A percentile compares a stretch with the other conserved stretches of the same genome.
Conservation (phyloP, 2,329 filamentous ascomycete genomes). For the Penicillium glabrum region DNA sequence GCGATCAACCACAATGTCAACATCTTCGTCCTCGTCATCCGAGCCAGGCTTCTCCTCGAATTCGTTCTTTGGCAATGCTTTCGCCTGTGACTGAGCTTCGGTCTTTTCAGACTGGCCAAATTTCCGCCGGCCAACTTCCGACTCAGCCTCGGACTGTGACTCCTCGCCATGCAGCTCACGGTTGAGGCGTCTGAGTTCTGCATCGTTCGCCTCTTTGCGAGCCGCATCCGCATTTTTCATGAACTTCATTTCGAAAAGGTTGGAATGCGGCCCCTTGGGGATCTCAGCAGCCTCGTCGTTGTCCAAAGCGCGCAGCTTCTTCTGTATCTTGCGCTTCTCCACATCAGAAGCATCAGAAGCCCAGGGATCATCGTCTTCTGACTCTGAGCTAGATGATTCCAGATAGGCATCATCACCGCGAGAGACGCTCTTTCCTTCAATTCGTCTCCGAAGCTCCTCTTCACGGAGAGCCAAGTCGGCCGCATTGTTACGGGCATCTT, state of each 20-base stretch:
- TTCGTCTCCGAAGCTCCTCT: slow-evolving; percentile 75
- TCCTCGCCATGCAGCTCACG: slow-evolving; percentile 67
- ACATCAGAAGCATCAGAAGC: slow-evolving; percentile 48
- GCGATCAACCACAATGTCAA: slow-evolving; percentile 37
- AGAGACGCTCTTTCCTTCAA: slow-evolving; percentile 69
- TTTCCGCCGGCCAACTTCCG: slow-evolving; percentile 63
- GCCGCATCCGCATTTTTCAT: slow-evolving; percentile 87
- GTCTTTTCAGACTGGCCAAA: slow-evolving; percentile 37
- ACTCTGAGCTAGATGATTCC: slow-evolving; percentile 59
- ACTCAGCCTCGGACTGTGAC: slow-evolving; percentile 53
- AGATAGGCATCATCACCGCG: slow-evolving; percentile 60
- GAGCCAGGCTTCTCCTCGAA: slow-evolving; percentile 62
- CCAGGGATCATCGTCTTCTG: slow-evolving; percentile 60
- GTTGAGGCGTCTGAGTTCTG: slow-evolving; percentile 67
- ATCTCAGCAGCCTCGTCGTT: slow-evolving; percentile 45
- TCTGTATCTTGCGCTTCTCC: slow-evolving; percentile 36
- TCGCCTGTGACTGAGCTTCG: slow-evolving; percentile 28
- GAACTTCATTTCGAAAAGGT: slow-evolving; percentile 83
- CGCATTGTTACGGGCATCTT: slow-evolving; percentile 75
- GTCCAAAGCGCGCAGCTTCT: slow-evolving; percentile 50
- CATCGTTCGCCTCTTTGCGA: slow-evolving; percentile 77
- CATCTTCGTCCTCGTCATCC: slow-evolving; percentile 44
- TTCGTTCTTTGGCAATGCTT: slow-evolving; percentile 48
- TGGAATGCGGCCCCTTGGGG: slow-evolving; percentile 55
- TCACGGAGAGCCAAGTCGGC: slow-evolving; percentile 79